Percentiles rank a stretch among this genome's conserved stretches.
These are phyloP conservation scores for Pelargonium citronellum DNA, from an alignment of 441 rosid genomes.

Conservation along the genomic window DNA sequence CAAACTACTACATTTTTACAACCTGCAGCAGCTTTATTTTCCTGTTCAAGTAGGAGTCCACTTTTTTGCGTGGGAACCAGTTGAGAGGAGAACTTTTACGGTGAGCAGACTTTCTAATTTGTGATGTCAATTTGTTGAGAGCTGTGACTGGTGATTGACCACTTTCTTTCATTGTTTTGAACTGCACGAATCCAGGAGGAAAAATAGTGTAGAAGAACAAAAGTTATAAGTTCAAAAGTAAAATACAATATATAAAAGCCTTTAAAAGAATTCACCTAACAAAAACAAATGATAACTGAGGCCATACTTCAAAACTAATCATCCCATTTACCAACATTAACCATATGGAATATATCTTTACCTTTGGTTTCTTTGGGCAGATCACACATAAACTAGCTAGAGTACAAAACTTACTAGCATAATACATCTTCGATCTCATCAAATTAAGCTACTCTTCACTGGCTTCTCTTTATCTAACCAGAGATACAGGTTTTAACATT, in stretches of 20 bases:
- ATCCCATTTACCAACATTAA: background rate
- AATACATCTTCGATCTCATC: background rate
- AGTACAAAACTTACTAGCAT: background rate
- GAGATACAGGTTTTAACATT: background rate
- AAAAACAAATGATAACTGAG: background rate
- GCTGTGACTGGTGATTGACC: conserved; percentile 43
- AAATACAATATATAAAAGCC: too few species aligned
- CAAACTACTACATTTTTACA: background rate
- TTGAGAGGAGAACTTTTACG: conserved; percentile 72
- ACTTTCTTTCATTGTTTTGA: conserved; percentile 45
- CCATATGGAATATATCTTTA: background rate
- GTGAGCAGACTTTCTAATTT: conserved; percentile 70
- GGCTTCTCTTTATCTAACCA: background rate
- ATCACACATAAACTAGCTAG: background rate
- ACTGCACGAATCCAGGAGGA: conserved; percentile 37
- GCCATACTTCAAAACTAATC: background rate
- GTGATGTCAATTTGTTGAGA: conserved; percentile 51
- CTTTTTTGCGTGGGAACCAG: conserved; percentile 79
- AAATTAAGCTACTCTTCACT: background rate
- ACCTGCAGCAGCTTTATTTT: conserved; percentile 92
- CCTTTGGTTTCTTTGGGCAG: background rate
- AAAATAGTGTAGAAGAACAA: background rate
- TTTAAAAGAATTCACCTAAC: background rate
- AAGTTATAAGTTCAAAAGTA: background rate
- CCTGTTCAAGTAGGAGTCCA: conserved; percentile 69